Base-by-base conservation (phyloP, 2,329 filamentous ascomycete genomes). In the Davidsoniella neocaledoniae region DNA sequence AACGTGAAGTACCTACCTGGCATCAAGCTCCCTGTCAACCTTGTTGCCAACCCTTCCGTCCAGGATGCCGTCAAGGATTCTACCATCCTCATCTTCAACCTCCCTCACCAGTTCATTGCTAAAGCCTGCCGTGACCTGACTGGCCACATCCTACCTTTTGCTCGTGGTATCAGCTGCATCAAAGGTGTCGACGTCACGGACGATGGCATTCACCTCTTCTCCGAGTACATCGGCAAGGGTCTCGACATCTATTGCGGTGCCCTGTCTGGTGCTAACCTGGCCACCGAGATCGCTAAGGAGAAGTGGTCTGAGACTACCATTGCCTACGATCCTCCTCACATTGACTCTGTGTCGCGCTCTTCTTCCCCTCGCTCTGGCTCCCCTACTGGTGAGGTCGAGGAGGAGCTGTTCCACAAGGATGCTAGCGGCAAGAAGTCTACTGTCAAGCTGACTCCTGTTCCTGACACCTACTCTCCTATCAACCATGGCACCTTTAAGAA, bases 241-340 rank as follows among this genome's bases (percentile, higher is more conserved):
- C 73, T 98, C 17, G 86, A 84, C 54, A 98, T 98, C 63, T 98
- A 98, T 71, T 94, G 88, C 60, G 91, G 91, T 60, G 90, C 91
- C 8, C 75, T 98, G 38, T 94, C 86, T 41, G 91, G 91, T 50
- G 91, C 91, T 59, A 98, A 98, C 69, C 91, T 98, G 60, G 91
- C 93, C 46, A 84, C 76, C 57, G 93, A 98, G 65, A 91, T 98
- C 59, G 91, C 91, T 1, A 76, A 79, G 57, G 91, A 95, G 70
- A 94, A 95, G 65, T 96, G 86, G 76, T 94, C 84, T 54, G 91
- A 96, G 68, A 96, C 91, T 2, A 98, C 90, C 19, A 81, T 98
- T 53, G 91, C 88, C 43, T 98, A 98, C 65, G 87, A 94, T 60
- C 90, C 91, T 21, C 91, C 91, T 1, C 75, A 77, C 14, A 78